Conservation (phyloP, 2,329 filamentous ascomycete genomes). For the Mollisiaceae sp. region DNA sequence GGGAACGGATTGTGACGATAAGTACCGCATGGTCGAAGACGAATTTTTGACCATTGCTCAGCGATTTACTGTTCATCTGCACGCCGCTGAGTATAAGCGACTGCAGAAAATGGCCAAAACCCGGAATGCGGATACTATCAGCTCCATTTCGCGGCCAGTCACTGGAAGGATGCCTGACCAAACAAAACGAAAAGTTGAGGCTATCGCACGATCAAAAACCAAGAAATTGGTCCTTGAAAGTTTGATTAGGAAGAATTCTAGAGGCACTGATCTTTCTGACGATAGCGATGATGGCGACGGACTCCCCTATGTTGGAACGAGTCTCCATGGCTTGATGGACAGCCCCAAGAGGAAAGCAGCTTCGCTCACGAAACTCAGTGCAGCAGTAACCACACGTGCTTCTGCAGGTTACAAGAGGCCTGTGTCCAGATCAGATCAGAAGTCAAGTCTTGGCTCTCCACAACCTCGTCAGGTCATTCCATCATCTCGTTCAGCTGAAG, state of each 20-base stretch:
- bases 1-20: constrained; percentile 70
- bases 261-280: constrained; percentile 34
- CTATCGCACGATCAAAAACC: constrained; percentile 43
- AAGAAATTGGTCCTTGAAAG: constrained; percentile 44
- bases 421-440: constrained; percentile 19
- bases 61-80: constrained; percentile 74
- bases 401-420: constrained; percentile 42
- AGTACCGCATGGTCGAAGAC: constrained; percentile 84
- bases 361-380: constrained; percentile 38
- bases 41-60: constrained; percentile 73
- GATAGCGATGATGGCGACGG: constrained; percentile 41
- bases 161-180: constrained; percentile 40
- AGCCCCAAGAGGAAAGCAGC: constrained; percentile 43
- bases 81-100: constrained; percentile 76
- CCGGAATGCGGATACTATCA: constrained; percentile 56
- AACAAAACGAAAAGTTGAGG: constrained; percentile 41
- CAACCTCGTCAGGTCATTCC: constrained; percentile 8
- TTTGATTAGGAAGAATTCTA: constrained; percentile 31
- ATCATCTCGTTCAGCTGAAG: background rate
- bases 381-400: constrained; percentile 37
- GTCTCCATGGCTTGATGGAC: constrained; percentile 51
- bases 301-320: constrained; percentile 46
- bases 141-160: constrained; percentile 47
- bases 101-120: constrained; percentile 62
- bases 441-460: constrained; percentile 20